Evolutionary conservation across 768 basidiomycete species (phyloP), one percentile per base, ranked within the genome.

Genomic region (Serendipita sp.): DNA sequence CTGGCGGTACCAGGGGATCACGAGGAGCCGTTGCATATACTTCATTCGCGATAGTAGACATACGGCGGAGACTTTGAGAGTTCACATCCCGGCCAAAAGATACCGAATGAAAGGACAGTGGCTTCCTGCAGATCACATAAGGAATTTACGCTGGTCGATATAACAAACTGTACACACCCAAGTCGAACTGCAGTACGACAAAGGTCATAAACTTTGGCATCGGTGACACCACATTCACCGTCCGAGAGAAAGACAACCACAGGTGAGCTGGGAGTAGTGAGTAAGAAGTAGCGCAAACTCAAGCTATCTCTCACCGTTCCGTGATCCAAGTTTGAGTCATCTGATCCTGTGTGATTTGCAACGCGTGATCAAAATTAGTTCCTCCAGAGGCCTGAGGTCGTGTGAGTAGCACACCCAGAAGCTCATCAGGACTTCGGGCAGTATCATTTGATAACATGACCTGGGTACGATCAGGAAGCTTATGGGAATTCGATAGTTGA

Each of bases 201-300:
- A 2, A 83, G 64, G 64, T 76, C 74, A 28, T 76, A 74, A 48
- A 81, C 70, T 1, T 71, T 68, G 3, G 67, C 35, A 47, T 83
- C 80, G 0, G 45, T 52, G 18, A 79, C 72, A 2, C 10, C 3
- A 52, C 79, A 79, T 72, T 81, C 76, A 0, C 83, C 83, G 65
- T 82, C 83, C 1, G 83, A 83, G 5, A 83, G 73, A 71, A 84
- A 84, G 60, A 83, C 77, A 15, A 84, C 72, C 3, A 83, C 76
- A 0, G 83, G 81, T 1, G 75, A 71, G 52, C 81, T 80, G 65
- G 28, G 63, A 35, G 32, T 15, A 23, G n/a, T 44, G 34, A 64
- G 30, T 67, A 58, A 23, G 45, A 65, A 13, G 66, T 23, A 68
- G 23, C 32, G 3, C 10, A 13, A 47, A 2, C 3, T 30, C 23